These are phyloP conservation scores for Willaertia magna DNA, from an alignment of 208 protist genomes.

Conservation along the genomic window DNA sequence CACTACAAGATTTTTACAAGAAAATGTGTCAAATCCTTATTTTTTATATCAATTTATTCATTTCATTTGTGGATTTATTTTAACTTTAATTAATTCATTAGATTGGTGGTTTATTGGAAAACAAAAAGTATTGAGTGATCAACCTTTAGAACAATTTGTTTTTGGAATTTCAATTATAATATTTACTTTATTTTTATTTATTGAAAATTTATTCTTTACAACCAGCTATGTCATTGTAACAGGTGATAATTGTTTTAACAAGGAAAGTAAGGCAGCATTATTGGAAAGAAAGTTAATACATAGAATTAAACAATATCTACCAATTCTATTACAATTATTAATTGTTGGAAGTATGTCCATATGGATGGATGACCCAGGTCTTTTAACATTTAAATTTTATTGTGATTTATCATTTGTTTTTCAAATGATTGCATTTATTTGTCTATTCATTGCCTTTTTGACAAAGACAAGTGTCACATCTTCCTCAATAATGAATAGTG, in stretches of 20 bases:
- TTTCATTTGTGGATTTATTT: neutral
- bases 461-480: neutral
- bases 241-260: too few species aligned
- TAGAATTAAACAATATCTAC: neutral
- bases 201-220: neutral
- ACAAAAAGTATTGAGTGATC: neutral
- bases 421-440: neutral
- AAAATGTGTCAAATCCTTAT: neutral
- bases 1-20: neutral
- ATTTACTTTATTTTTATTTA: neutral
- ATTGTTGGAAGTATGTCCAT: neutral
- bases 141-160: neutral
- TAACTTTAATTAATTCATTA: neutral
- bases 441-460: neutral
- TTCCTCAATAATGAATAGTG: neutral
- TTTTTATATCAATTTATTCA: neutral
- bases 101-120: neutral
- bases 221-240: neutral
- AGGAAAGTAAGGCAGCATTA: neutral
- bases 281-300: too few species aligned
- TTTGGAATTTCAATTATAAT: neutral
- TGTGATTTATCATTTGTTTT: neutral
- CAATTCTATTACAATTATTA: neutral
- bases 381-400: neutral
- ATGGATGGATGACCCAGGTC: neutral